Evolutionary conservation across 441 rosid species (phyloP).

Genomic region (Kokia cookei): DNA sequence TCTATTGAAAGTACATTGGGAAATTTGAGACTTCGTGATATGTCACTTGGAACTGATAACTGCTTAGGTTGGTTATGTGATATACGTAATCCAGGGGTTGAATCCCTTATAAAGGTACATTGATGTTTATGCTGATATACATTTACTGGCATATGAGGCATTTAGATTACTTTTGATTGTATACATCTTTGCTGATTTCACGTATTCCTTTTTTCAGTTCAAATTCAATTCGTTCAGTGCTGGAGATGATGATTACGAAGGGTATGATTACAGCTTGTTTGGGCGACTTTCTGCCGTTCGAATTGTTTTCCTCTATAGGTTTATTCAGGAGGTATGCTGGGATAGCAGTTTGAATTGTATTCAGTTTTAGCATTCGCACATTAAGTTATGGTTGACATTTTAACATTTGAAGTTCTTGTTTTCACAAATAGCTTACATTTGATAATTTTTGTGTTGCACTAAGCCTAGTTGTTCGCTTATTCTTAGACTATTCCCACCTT

Average conservation of each 20-base stretch:
- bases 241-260: conserved; percentile 98
- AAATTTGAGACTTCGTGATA: conserved; percentile 93
- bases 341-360: conserved; percentile 3
- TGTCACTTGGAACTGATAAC: conserved; percentile 76
- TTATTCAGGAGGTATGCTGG: conserved; percentile 92
- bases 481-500: neutral
- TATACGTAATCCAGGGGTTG: conserved; percentile 94
- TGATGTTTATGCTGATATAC: neutral
- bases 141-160: conserved; percentile 9
- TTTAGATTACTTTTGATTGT: conserved; percentile 9
- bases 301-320: conserved; percentile 91
- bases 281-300: conserved; percentile 96
- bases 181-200: neutral
- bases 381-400: neutral
- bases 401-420: neutral
- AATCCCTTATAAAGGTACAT: conserved; percentile 88
- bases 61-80: conserved; percentile 99
- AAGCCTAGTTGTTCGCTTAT: neutral
- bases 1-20: conserved; percentile 94
- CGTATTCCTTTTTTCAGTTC: conserved; percentile 58
- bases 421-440: neutral
- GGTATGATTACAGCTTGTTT: conserved; percentile 90
- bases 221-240: conserved; percentile 80
- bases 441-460: neutral
- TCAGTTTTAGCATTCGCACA: neutral